phyloP scores from a whole-genome alignment of 169 alveolate species.

The Plasmodium berghei region DNA sequence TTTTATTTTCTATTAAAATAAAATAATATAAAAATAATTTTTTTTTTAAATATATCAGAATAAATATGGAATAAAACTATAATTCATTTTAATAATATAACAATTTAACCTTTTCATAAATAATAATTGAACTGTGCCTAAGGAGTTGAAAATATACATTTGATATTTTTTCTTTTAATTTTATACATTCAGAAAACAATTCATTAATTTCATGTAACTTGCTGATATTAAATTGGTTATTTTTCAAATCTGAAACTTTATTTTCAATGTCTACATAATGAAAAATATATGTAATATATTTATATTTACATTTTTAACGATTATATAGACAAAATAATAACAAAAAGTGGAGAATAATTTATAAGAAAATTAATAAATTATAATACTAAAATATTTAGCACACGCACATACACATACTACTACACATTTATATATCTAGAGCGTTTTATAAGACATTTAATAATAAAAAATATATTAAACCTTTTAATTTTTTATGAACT shows the following conservation, averaged over 20 bases:
- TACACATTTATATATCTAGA: not conserved
- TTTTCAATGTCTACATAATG: constrained; percentile 39
- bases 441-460: too few species aligned
- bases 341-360: not conserved
- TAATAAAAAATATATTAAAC: constrained; percentile 6
- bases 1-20: constrained; percentile 40
- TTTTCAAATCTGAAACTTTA: constrained; percentile 14
- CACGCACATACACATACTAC: not conserved
- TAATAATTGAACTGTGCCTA: constrained; percentile 63
- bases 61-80: not conserved
- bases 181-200: constrained; percentile 20
- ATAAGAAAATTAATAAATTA: too few species aligned
- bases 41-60: not conserved
- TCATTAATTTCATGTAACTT: constrained; percentile 38
- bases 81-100: not conserved
- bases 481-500: constrained; percentile 47
- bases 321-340: not conserved
- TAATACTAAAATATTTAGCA: not conserved
- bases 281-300: not conserved
- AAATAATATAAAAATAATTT: not conserved
- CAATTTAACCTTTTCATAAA: constrained; percentile 47
- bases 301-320: not conserved
- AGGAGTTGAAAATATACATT: constrained; percentile 55
- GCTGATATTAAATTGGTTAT: constrained; percentile 6
- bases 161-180: constrained; percentile 42